These are phyloP conservation scores for Fulvia fulva DNA, from an alignment of 2,329 filamentous ascomycete genomes.

Conservation along the genomic window DNA sequence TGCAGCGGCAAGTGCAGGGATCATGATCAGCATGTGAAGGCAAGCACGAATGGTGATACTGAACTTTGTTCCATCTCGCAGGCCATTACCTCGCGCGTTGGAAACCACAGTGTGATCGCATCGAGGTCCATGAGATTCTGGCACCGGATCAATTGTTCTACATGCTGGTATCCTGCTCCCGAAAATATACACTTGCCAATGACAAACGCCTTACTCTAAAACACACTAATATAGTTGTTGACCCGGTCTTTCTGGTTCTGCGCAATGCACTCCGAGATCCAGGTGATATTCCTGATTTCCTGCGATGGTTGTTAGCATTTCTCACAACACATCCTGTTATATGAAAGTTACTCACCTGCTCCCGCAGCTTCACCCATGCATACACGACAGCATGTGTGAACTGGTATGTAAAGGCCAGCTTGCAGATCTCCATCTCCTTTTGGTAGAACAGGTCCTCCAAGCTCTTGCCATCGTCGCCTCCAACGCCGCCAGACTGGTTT, in stretches of 20 bases:
- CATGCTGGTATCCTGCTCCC: neutral
- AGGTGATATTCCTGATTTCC: slow-evolving; percentile 99
- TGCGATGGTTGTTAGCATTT: slow-evolving; percentile 37
- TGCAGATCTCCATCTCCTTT: slow-evolving; percentile 98
- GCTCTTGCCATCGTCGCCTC: slow-evolving; percentile 75
- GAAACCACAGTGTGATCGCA: neutral
- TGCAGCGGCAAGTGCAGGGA: neutral
- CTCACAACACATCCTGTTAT: neutral
- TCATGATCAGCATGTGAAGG: neutral
- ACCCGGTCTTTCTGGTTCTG: slow-evolving; percentile 99
- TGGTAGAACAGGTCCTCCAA: slow-evolving; percentile 98
- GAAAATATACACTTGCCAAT: neutral
- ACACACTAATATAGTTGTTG: slow-evolving; percentile 97
- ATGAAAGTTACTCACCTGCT: slow-evolving; percentile 66
- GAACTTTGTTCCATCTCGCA: neutral
- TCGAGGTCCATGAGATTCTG: neutral
- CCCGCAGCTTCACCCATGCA: slow-evolving; percentile 93
- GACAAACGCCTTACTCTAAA: slow-evolving; percentile 47
- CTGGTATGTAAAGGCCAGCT: slow-evolving; percentile 89
- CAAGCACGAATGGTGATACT: neutral
- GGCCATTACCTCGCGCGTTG: too few species aligned
- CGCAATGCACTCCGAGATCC: slow-evolving; percentile 99
- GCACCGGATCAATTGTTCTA: neutral
- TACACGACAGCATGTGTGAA: slow-evolving; percentile 95
- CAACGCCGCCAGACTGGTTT: slow-evolving; percentile 79